Conservation (phyloP, 2,329 filamentous ascomycete genomes). For the Zasmidium cellare region DNA sequence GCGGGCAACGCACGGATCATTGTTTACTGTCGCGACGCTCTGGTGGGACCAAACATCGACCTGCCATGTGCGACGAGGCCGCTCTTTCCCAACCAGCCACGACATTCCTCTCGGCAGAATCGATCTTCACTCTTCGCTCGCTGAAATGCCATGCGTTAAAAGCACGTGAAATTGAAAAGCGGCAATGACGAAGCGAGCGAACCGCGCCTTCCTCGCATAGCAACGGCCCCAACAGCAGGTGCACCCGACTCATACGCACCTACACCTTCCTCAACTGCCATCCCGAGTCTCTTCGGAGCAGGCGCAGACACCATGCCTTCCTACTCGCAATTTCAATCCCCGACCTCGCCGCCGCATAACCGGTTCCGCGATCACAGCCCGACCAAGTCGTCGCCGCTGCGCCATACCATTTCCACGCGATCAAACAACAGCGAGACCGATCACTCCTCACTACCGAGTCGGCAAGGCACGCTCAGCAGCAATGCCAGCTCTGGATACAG, state of each 20-base stretch:
- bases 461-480: slow-evolving; percentile 31
- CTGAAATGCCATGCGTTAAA: slow-evolving; percentile 1
- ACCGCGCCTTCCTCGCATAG: slow-evolving; percentile 13
- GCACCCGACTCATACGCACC: not conserved
- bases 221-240: slow-evolving; percentile 11
- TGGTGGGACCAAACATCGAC: not conserved
- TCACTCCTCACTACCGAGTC: slow-evolving; percentile 26
- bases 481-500: slow-evolving; percentile 32
- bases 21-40: slow-evolving; percentile 7
- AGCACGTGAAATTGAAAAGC: not conserved
- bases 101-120: not conserved
- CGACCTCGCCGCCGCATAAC: slow-evolving; percentile 34
- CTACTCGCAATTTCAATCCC: slow-evolving; percentile 26
- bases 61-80: slow-evolving; percentile 15
- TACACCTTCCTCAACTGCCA: slow-evolving; percentile 1
- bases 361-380: slow-evolving; percentile 34
- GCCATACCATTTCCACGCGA: slow-evolving; percentile 35
- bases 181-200: slow-evolving; percentile 8
- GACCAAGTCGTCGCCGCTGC: slow-evolving; percentile 35
- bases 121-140: not conserved
- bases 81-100: slow-evolving; percentile 1
- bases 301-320: slow-evolving; percentile 22
- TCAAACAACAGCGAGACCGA: slow-evolving; percentile 36
- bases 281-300: not conserved
- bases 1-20: not conserved